These are phyloP conservation scores for Anisogramma anomala DNA, from an alignment of 2,329 filamentous ascomycete genomes.

Conservation along the genomic window DNA sequence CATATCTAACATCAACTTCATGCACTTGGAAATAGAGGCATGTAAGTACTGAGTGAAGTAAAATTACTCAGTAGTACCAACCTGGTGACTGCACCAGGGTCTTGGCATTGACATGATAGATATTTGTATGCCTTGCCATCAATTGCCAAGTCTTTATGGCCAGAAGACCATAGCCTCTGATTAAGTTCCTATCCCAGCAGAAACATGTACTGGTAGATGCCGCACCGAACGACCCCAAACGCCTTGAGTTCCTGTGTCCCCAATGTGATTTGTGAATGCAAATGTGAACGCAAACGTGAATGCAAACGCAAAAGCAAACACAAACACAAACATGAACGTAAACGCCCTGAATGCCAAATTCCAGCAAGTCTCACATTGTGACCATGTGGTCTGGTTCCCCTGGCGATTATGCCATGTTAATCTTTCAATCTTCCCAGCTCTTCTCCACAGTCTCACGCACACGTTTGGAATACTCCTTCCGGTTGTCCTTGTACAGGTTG, in stretches of 20 bases:
- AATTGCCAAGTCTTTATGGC: background rate
- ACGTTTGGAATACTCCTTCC: constrained; percentile 89
- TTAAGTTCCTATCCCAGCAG: background rate
- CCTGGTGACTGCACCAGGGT: background rate
- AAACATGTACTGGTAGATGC: background rate
- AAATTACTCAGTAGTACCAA: too few relatives aligned
- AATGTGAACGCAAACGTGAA: background rate
- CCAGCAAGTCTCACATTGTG: too few relatives aligned
- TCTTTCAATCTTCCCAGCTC: constrained; percentile 81
- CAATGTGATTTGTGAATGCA: background rate
- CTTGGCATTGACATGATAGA: background rate
- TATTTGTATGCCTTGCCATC: background rate
- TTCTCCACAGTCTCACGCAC: constrained; percentile 97
- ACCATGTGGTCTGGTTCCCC: background rate
- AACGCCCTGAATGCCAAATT: background rate
- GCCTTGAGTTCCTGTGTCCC: background rate
- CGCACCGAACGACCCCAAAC: constrained; percentile 1
- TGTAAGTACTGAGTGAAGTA: too few relatives aligned
- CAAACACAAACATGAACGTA: too few relatives aligned
- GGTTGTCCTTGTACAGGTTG: constrained; percentile 96
- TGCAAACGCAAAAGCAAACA: too few relatives aligned
- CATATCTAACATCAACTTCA: too few relatives aligned
- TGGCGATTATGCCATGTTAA: background rate
- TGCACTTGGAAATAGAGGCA: too few relatives aligned
- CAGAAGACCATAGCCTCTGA: background rate